Evolutionary conservation across 495 filamentous ascomycete species (phyloP).

Genomic region (Aspergillus panamensis): DNA sequence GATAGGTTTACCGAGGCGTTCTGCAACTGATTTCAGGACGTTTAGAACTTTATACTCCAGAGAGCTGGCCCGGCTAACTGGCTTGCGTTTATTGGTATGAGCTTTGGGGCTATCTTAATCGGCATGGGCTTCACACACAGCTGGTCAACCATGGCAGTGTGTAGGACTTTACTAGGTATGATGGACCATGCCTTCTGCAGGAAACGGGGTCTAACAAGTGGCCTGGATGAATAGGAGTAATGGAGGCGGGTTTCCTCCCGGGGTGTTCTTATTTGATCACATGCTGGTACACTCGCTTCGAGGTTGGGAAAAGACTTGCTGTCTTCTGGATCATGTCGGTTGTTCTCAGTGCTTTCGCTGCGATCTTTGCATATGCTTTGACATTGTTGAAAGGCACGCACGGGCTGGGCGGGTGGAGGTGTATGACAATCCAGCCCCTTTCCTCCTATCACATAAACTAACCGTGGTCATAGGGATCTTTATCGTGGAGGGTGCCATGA

Average conservation of each 20-base stretch:
- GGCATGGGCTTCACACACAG: slow-evolving; percentile 17
- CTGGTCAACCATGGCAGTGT: slow-evolving; percentile 16
- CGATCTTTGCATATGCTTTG: slow-evolving; percentile 17
- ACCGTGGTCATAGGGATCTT: slow-evolving; percentile 13
- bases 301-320: slow-evolving; percentile 18
- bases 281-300: slow-evolving; percentile 20
- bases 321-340: slow-evolving; percentile 18
- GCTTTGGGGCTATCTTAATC: slow-evolving; percentile 18
- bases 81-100: slow-evolving; percentile 15
- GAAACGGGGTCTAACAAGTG: not conserved
- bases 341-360: slow-evolving; percentile 16
- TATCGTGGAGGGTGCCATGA: slow-evolving; percentile 20
- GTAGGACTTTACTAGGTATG: slow-evolving; percentile 11
- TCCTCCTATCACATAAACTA: not conserved
- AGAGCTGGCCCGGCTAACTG: slow-evolving; percentile 19
- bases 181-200: no score
- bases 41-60: slow-evolving; percentile 16
- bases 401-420: slow-evolving; percentile 15
- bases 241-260: slow-evolving; percentile 20
- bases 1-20: not conserved
- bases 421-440: not conserved
- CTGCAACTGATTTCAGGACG: not conserved
- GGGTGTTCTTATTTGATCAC: slow-evolving; percentile 20
- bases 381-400: slow-evolving; percentile 14
- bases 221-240: slow-evolving; percentile 1